Percentiles rank a stretch among this genome's conserved stretches.
Evolutionary conservation across 2,329 filamentous ascomycete species (phyloP).

Genomic region (Nannizziopsis arthrosporioides): DNA sequence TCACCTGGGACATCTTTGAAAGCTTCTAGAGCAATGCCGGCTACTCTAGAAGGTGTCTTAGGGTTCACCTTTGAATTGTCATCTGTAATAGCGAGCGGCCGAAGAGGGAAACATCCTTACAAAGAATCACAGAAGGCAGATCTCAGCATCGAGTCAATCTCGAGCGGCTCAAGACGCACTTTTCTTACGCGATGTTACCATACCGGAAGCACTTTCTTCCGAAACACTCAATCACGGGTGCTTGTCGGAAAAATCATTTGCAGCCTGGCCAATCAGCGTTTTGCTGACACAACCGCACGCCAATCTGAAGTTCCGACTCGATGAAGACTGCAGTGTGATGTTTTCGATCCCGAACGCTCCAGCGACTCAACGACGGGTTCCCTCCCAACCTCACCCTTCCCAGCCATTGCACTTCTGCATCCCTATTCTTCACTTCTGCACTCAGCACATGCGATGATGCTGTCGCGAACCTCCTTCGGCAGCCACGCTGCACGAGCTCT

Average conservation of each 20-base stretch:
- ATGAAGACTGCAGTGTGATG: background rate
- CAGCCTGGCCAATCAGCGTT: slow-evolving; percentile 29
- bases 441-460: slow-evolving; percentile 48
- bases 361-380: too few species aligned
- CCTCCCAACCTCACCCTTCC: slow-evolving; percentile 18
- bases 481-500: slow-evolving; percentile 53
- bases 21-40: slow-evolving; percentile 64
- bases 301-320: slow-evolving; percentile 5
- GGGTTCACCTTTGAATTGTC: slow-evolving; percentile 1
- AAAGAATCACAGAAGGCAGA: background rate
- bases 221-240: slow-evolving; percentile 9
- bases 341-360: background rate
- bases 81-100: slow-evolving; percentile 5
- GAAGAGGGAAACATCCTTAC: background rate
- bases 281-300: slow-evolving; percentile 6
- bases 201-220: slow-evolving; percentile 39
- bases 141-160: background rate
- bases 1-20: slow-evolving; percentile 45
- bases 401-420: slow-evolving; percentile 25
- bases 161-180: background rate
- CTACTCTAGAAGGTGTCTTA: slow-evolving; percentile 56
- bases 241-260: slow-evolving; percentile 18
- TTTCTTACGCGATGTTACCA: slow-evolving; percentile 8
- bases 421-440: slow-evolving; percentile 34
- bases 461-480: slow-evolving; percentile 55